Evolutionary conservation across 2,329 filamentous ascomycete genomes (phyloP).

Genomic region (Phialophora macrospora): DNA sequence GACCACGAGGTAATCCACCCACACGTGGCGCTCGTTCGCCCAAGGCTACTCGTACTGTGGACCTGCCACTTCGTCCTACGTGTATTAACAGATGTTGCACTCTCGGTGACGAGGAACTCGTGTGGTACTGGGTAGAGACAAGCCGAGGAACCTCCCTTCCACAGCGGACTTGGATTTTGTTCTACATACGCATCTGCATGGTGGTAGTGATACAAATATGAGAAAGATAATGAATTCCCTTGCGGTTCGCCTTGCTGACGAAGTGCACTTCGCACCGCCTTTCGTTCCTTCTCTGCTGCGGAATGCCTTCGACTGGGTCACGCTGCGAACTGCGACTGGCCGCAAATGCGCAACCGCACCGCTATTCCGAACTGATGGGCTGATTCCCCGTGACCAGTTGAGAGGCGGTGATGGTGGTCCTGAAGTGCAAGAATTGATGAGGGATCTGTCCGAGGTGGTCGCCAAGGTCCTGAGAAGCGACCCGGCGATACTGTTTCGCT

Average conservation of each 20-base stretch:
- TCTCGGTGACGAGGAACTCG: background rate
- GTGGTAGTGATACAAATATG: background rate
- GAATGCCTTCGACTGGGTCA: background rate
- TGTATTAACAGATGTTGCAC: too few relatives aligned
- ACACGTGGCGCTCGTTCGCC: background rate
- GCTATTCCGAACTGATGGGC: background rate
- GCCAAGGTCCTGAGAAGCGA: background rate
- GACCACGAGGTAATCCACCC: background rate
- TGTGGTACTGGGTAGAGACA: background rate
- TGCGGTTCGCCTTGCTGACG: background rate
- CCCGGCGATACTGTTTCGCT: background rate
- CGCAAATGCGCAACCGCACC: background rate
- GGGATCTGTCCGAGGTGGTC: background rate
- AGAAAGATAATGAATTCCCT: background rate
- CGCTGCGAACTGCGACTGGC: background rate
- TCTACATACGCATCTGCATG: too few relatives aligned
- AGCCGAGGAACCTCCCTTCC: too few relatives aligned
- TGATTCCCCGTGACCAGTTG: background rate
- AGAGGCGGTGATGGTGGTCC: background rate
- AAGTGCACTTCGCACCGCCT: background rate
- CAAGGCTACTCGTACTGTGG: too few relatives aligned
- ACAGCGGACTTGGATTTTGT: too few relatives aligned
- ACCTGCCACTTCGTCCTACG: too few relatives aligned
- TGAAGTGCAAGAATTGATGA: background rate
- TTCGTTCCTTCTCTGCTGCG: background rate